Percentiles rank a stretch among this genome's conserved stretches.
These are phyloP conservation scores for Lolium rigidum DNA, from an alignment of 176 grass and related monocot genomes.

Conservation along the genomic window DNA sequence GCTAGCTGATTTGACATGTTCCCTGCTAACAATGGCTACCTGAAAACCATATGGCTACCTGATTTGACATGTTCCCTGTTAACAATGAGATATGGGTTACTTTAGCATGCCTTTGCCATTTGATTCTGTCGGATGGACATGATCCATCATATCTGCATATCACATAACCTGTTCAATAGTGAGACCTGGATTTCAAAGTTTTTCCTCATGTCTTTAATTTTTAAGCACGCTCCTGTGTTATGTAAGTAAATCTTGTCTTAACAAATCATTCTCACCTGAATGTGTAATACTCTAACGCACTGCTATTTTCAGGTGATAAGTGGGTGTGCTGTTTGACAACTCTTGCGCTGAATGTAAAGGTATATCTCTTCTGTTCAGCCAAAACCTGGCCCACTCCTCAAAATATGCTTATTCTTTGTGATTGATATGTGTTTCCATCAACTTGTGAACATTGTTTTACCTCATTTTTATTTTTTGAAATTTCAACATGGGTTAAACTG, in stretches of 20 bases:
- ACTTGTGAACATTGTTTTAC: not conserved
- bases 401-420: not conserved
- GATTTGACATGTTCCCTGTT: not conserved
- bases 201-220: not conserved
- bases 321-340: conserved; percentile 58
- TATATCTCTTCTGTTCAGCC: conserved; percentile 24
- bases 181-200: conserved; percentile 8
- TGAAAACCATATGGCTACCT: too few relatives aligned
- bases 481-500: conserved; percentile 4
- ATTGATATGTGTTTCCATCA: conserved; percentile 3
- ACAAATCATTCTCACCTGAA: not conserved
- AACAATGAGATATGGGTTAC: conserved; percentile 22
- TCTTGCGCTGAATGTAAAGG: conserved; percentile 70
- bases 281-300: not conserved
- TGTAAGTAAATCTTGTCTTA: not conserved
- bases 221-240: not conserved
- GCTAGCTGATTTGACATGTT: too few relatives aligned
- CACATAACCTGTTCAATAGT: not conserved
- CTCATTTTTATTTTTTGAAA: not conserved
- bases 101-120: conserved; percentile 12
- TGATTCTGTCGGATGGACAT: conserved; percentile 5
- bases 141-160: not conserved
- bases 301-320: conserved; percentile 55
- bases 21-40: not conserved
- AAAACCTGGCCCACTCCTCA: not conserved